Conservation (phyloP, 139 green algal species). For the Edaphochlamys debaryana region DNA sequence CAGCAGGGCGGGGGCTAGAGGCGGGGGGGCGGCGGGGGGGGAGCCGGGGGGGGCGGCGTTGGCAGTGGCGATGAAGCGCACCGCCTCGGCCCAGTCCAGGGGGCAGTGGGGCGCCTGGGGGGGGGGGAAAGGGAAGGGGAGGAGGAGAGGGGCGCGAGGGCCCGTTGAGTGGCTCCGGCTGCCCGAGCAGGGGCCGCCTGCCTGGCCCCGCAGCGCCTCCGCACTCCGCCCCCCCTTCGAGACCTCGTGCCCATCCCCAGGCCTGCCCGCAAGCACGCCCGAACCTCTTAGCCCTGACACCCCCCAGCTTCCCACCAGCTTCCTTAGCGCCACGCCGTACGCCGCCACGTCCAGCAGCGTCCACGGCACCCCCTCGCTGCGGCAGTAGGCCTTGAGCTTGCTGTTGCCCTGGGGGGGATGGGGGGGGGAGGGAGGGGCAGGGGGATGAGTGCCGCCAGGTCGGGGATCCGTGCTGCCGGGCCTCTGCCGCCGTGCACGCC, state of each 20-base stretch:
- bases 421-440: neutral
- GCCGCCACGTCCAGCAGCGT: slow-evolving; percentile 30
- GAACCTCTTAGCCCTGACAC: no score
- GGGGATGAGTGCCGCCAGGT: neutral
- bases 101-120: neutral
- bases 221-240: no score
- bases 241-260: no score
- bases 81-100: neutral
- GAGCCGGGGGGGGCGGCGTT: neutral
- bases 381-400: slow-evolving; percentile 8
- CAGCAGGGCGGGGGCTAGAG: neutral
- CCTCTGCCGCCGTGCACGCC: no score
- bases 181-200: no score
- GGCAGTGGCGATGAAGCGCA: slow-evolving; percentile 6
- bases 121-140: no score
- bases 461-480: no score
- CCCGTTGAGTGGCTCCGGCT: no score
- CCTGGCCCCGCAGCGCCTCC: no score
- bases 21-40: neutral
- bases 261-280: no score
- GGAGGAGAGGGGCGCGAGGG: no score
- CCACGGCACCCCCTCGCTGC: slow-evolving; percentile 13
- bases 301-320: slow-evolving; percentile 1
- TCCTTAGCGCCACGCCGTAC: slow-evolving; percentile 11
- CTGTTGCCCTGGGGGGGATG: slow-evolving; percentile 14